Conservation (phyloP, 1,284 basidiomycete genomes). For the Trametes sp. region DNA sequence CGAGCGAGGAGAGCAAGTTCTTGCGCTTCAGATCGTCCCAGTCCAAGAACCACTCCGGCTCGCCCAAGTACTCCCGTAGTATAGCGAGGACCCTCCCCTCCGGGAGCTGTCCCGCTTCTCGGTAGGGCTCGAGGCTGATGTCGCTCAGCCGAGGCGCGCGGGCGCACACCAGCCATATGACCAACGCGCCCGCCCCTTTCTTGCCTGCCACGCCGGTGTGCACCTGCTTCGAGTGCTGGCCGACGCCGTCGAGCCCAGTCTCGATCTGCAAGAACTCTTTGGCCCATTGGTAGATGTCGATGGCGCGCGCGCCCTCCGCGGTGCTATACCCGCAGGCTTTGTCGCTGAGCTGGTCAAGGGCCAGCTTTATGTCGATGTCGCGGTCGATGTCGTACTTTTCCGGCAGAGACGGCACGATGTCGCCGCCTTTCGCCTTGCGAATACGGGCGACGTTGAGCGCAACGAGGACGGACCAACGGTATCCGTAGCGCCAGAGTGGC, state of each 20-base stretch:
- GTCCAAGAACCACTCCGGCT: neutral
- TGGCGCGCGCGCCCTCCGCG: neutral
- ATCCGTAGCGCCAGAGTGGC: neutral
- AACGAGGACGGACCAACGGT: neutral
- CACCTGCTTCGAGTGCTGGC: neutral
- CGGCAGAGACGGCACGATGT: neutral
- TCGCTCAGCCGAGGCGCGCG: neutral
- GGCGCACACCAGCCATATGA: neutral
- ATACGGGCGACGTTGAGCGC: neutral
- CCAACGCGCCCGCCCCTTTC: neutral
- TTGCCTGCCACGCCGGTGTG: neutral
- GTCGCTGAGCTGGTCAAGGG: neutral
- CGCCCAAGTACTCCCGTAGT: neutral
- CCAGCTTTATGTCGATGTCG: neutral
- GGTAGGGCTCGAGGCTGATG: neutral
- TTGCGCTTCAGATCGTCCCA: neutral
- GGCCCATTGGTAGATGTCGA: neutral
- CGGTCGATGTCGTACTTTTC: neutral
- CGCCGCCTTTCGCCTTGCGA: neutral
- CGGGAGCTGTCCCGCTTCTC: neutral
- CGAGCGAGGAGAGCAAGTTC: neutral
- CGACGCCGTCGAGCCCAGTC: neutral
- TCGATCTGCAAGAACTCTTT: neutral
- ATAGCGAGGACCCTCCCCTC: neutral
- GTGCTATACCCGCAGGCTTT: neutral